Base-by-base conservation (phyloP, 257 asterid genomes). In the Lycium ferocissimum region DNA sequence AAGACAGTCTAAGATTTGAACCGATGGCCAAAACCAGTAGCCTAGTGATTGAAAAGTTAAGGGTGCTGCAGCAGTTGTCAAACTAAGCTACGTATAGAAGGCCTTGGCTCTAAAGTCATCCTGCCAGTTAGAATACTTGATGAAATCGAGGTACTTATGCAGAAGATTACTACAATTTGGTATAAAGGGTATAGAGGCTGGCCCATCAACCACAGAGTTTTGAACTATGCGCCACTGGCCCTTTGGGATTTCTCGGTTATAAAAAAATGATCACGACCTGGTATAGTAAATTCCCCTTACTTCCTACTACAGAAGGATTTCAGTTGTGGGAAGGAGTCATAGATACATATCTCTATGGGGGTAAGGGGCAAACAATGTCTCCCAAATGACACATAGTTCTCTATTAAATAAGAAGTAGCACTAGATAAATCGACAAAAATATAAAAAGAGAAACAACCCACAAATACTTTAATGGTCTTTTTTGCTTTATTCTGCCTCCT, bases 261-360 rank as follows among this genome's bases (percentile, higher is more conserved):
- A 40, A 40, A 40, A 40, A 40, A 38, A n/a, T n/a, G n/a, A 40
- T 40, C 45, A 40, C 45, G 1, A 40, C 22, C 22, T 51, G 62
- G 81, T 75, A 12, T 26, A 73, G 80, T 9, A 73, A 47, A 75
- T 75, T 51, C 22, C 62, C 62, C 26, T n/a, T 49, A 75, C 35
- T 18, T 75, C 81, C 5, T 49, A 75, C 81, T 22, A 75, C 7
- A 11, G 6, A 51, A 51, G 45, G 22, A 18, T 12, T 75, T 75
- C 81, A 75, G 22, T 22, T 22, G 81, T 49, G 14, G 59, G 61
- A 26, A 49, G 22, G 45, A 75, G 62, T 22, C 62, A 43, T n/a
- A 22, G 81, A 20, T n/a, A n/a, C n/a, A n/a, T n/a, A n/a, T n/a
- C n/a, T 47, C 49, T 49, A 75, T 49, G 81, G 43, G 13, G 40